phyloP scores from a whole-genome alignment of 495 filamentous ascomycete genomes.

The Cryomyces minteri region DNA sequence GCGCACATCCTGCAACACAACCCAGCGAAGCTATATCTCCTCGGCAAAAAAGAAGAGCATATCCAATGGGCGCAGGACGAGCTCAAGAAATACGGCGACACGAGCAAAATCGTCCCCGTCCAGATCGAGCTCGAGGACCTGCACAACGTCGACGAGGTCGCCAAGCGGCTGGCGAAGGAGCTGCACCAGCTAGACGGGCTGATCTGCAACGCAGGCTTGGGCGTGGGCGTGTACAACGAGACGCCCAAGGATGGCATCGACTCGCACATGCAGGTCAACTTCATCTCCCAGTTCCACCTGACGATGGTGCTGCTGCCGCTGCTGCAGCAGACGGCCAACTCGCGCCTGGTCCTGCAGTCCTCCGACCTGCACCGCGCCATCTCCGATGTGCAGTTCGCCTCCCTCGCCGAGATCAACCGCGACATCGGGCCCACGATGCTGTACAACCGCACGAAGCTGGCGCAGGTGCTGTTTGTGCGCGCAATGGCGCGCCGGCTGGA shows the following conservation, averaged over 20 bases:
- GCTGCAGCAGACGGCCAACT: constrained; percentile 12
- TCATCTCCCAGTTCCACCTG: constrained; percentile 17
- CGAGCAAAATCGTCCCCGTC: constrained; percentile 7
- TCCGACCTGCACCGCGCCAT: constrained; percentile 34
- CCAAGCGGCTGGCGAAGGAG: constrained; percentile 9
- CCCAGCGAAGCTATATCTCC: constrained; percentile 25
- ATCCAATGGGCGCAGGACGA: constrained; percentile 10
- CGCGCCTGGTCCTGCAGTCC: constrained; percentile 31
- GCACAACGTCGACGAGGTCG: constrained; percentile 10
- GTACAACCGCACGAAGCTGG: constrained; percentile 37
- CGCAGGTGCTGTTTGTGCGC: constrained; percentile 29
- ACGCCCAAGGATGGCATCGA: constrained; percentile 16
- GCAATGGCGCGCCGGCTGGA: constrained; percentile 17
- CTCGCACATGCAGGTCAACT: constrained; percentile 20
- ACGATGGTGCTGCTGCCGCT: constrained; percentile 13
- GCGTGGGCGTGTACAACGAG: constrained; percentile 17
- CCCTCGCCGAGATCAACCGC: constrained; percentile 33
- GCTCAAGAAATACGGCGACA: constrained; percentile 14
- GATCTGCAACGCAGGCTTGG: constrained; percentile 17
- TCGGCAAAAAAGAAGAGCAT: constrained; percentile 23
- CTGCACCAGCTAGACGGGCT: constrained; percentile 12
- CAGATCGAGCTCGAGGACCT: constrained; percentile 16
- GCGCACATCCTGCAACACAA: constrained; percentile 34
- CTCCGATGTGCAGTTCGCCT: constrained; percentile 25
- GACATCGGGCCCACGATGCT: constrained; percentile 32